A percentile compares a stretch with the other conserved stretches of the same genome.
Evolutionary conservation across 345 rosid species (phyloP).

Genomic region (Rhodamnia rubescens): DNA sequence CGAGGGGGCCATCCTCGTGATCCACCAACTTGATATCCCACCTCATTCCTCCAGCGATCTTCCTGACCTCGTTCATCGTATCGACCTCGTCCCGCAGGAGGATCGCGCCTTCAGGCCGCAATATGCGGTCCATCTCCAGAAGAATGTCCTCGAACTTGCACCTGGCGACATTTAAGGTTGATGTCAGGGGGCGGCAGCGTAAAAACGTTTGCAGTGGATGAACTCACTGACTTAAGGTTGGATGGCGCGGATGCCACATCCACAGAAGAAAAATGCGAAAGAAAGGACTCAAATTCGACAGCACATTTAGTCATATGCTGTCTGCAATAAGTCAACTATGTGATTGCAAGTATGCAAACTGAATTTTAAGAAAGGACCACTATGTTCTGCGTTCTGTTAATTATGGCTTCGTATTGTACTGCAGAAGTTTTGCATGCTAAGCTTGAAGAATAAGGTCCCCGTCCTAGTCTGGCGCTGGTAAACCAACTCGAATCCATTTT

Average conservation of each 20-base stretch:
- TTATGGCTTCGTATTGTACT: background rate
- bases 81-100: constrained; percentile 79
- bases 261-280: background rate
- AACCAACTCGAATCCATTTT: background rate
- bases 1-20: constrained; percentile 96
- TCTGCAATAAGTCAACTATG: background rate
- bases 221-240: background rate
- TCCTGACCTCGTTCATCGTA: constrained; percentile 62
- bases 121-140: constrained; percentile 80
- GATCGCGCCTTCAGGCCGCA: constrained; percentile 84
- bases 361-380: background rate
- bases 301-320: background rate
- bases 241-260: background rate
- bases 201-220: background rate
- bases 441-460: background rate
- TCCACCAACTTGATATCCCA: constrained; percentile 89
- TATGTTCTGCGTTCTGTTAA: background rate
- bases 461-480: background rate
- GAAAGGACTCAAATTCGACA: background rate
- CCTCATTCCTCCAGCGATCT: constrained; percentile 68
- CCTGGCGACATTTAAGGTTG: constrained; percentile 13
- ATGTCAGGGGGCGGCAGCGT: background rate
- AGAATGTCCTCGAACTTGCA: constrained; percentile 81
- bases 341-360: background rate
- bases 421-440: background rate